These are phyloP conservation scores for Trametes maxima DNA, from an alignment of 768 basidiomycete species.

Conservation along the genomic window DNA sequence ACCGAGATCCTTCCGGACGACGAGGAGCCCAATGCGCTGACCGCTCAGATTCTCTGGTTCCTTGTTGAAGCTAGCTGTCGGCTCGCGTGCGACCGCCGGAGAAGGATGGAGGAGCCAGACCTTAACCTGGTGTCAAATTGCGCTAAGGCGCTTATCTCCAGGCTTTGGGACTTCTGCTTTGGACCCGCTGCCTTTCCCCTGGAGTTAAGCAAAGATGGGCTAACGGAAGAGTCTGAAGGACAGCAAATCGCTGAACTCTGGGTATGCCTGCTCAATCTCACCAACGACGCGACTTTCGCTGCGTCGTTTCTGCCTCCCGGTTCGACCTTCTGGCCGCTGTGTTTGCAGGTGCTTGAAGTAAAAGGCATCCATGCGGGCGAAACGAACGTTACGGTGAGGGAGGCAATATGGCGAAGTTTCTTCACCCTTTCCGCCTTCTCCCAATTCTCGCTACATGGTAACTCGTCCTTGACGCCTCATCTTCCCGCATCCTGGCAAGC, in stretches of 20 bases:
- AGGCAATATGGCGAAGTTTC: slow-evolving; percentile 70
- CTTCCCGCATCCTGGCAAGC: slow-evolving; percentile 69
- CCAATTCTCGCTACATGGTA: slow-evolving; percentile 69
- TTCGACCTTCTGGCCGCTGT: slow-evolving; percentile 47
- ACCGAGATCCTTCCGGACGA: slow-evolving; percentile 31
- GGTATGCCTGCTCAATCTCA: slow-evolving; percentile 71
- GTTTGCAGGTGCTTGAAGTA: slow-evolving; percentile 5
- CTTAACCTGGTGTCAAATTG: slow-evolving; percentile 32
- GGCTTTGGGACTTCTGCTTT: slow-evolving; percentile 57
- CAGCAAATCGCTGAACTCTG: slow-evolving; percentile 63
- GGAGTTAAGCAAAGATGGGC: slow-evolving; percentile 31
- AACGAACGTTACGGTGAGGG: slow-evolving; percentile 51
- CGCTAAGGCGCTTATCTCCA: slow-evolving; percentile 36
- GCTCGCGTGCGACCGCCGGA: slow-evolving; percentile 34
- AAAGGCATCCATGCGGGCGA: slow-evolving; percentile 27
- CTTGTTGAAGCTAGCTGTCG: slow-evolving; percentile 57
- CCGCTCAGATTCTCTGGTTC: slow-evolving; percentile 62
- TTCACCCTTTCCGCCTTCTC: slow-evolving; percentile 74
- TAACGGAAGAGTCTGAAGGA: slow-evolving; percentile 35
- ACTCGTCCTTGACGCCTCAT: slow-evolving; percentile 40
- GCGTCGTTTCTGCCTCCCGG: slow-evolving; percentile 17
- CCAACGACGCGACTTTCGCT: slow-evolving; percentile 6
- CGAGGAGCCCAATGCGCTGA: slow-evolving; percentile 40
- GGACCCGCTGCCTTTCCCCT: slow-evolving; percentile 47
- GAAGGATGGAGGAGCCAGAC: slow-evolving; percentile 9